Conservation (phyloP, 805 yeast species). For the Kodamaea kakaduensis region DNA sequence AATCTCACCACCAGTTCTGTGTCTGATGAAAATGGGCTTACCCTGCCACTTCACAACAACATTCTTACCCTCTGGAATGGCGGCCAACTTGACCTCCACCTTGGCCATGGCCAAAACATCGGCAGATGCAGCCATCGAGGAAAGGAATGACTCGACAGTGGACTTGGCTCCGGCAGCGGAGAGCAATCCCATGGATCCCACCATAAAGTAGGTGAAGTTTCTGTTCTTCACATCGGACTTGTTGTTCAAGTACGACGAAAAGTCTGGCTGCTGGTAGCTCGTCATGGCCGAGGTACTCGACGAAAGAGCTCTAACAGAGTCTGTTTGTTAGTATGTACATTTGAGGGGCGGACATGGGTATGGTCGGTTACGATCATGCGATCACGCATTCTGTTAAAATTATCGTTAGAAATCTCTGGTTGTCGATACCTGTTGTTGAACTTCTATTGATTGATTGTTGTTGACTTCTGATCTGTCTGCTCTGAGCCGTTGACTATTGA, state of each 20-base stretch:
- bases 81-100: slow-evolving; percentile 91
- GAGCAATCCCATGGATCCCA: slow-evolving; percentile 89
- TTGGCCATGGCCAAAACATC: slow-evolving; percentile 99
- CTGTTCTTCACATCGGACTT: slow-evolving; percentile 64
- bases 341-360: background rate
- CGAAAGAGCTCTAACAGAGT: slow-evolving; percentile 48
- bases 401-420: background rate
- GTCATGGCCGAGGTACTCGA: slow-evolving; percentile 55
- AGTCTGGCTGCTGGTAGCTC: slow-evolving; percentile 89
- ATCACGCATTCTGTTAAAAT: background rate
- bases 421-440: background rate
- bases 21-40: slow-evolving; percentile 99
- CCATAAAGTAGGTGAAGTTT: slow-evolving; percentile 93
- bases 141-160: slow-evolving; percentile 87
- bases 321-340: slow-evolving; percentile 21
- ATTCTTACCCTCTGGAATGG: slow-evolving; percentile 96
- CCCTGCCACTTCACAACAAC: slow-evolving; percentile 99
- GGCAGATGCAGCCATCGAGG: slow-evolving; percentile 96
- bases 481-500: too few relatives aligned
- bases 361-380: background rate
- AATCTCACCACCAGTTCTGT: slow-evolving; percentile 90
- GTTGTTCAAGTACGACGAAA: slow-evolving; percentile 73
- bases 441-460: too few relatives aligned
- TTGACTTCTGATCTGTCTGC: too few relatives aligned
- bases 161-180: slow-evolving; percentile 94